Base-by-base conservation (phyloP, 352 stramenopile genomes). In the Pythium phragmiticola region DNA sequence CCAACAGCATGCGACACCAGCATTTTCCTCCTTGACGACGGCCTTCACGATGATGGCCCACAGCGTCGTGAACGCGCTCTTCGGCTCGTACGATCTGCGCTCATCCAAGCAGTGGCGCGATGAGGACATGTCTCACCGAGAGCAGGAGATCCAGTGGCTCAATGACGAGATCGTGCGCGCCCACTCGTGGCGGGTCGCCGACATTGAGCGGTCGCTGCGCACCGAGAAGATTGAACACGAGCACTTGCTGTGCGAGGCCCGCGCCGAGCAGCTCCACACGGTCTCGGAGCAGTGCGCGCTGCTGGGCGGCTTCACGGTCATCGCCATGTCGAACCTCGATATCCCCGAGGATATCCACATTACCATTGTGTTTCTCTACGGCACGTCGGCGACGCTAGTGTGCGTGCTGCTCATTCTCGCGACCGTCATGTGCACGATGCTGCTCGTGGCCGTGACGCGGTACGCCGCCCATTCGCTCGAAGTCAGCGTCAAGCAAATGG, bases 121-220 rank as follows among this genome's bases (percentile, higher is more conserved):
- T 55, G 84, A 93, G 53, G 81, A 91, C 69, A 77, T 90, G 62
- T 53, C 65, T 9, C 65, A 80, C 59, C 80, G 82, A 6, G 80
- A 89, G 60, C 80, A 90, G 64, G 75, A 90, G 69, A 71, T 84
- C n/a, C 84, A 90, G 66, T 90, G 81, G 81, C 76, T 84, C 52
- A 84, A 89, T 37, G 81, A 92, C 70, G 84, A 89, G 57, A 82
- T 87, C 41, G 73, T 87, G 61, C 81, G 84, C 33, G 81, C 74
- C 36, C 73, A 89, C 64, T 64, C 78, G 69, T 92, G 84, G 81
- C 81, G 84, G 19, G 63, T 70, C 33, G 80, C 76, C 53, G 84
- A 92, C 65, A 76, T 89, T 28, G 78, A 90, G 70, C 81, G 84
- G 13, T 72, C 74, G n/a, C 63, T 87, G n/a, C 78, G 82, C 9